phyloP scores from a whole-genome alignment of 768 basidiomycete genomes.

The Russula griseocarnosa region DNA sequence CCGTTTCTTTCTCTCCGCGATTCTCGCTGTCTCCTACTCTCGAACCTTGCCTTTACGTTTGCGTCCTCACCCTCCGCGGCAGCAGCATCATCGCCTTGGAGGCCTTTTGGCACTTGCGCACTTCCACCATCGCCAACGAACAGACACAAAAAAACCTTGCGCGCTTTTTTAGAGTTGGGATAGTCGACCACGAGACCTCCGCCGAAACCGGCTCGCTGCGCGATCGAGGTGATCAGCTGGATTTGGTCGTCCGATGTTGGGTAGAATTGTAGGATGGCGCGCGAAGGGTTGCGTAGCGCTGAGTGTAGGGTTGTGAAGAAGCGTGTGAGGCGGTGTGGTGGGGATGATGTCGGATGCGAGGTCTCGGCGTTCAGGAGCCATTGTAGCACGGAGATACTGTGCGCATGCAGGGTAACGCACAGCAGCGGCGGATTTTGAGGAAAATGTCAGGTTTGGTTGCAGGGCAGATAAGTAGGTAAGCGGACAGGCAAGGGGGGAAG shows the following conservation, averaged over 20 bases:
- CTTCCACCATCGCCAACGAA: slow-evolving; percentile 77
- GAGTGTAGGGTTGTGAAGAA: slow-evolving; percentile 95
- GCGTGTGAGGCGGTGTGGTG: slow-evolving; percentile 73
- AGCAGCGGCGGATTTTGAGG: neutral
- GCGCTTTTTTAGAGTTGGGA: slow-evolving; percentile 93
- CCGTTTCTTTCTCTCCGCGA: slow-evolving; percentile 52
- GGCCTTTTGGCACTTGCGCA: slow-evolving; percentile 67
- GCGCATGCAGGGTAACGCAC: too few relatives aligned
- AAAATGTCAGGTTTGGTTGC: too few relatives aligned
- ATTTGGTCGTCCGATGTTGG: slow-evolving; percentile 97
- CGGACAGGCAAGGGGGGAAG: neutral
- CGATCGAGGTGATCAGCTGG: slow-evolving; percentile 87
- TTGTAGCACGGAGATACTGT: slow-evolving; percentile 95
- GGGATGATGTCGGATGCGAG: slow-evolving; percentile 83
- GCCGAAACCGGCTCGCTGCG: slow-evolving; percentile 93
- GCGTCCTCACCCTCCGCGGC: slow-evolving; percentile 48
- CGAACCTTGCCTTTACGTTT: slow-evolving; percentile 63
- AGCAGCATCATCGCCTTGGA: slow-evolving; percentile 55
- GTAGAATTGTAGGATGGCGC: slow-evolving; percentile 91
- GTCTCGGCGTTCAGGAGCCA: slow-evolving; percentile 98
- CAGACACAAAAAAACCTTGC: slow-evolving; percentile 90
- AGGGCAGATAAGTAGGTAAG: too few relatives aligned
- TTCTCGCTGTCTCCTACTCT: slow-evolving; percentile 71
- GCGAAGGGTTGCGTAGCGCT: slow-evolving; percentile 75
- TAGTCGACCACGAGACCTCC: slow-evolving; percentile 97